These are phyloP conservation scores for Taphrina sp. DNA, from an alignment of 1,139 yeast genomes.

Conservation along the genomic window DNA sequence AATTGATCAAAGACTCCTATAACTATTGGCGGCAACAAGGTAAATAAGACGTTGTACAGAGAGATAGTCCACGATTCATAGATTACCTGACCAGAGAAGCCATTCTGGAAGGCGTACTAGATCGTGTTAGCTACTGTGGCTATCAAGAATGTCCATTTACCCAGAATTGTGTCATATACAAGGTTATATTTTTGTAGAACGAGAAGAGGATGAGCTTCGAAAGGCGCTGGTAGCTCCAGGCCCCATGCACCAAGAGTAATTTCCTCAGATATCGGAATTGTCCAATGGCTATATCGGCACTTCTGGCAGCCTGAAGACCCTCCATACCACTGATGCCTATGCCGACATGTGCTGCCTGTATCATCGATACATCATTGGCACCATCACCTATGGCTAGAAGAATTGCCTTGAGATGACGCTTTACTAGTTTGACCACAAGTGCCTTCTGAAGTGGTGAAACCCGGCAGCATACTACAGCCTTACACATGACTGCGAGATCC, in stretches of 20 bases:
- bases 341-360: slow-evolving; percentile 98
- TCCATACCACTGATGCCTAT: slow-evolving; percentile 98
- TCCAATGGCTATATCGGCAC: slow-evolving; percentile 96
- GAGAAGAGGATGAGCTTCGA: slow-evolving; percentile 90
- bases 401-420: slow-evolving; percentile 67
- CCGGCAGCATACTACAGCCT: slow-evolving; percentile 95
- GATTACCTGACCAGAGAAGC: slow-evolving; percentile 91
- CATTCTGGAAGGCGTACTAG: slow-evolving; percentile 75
- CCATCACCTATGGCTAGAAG: slow-evolving; percentile 96
- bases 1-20: slow-evolving; percentile 96
- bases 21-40: slow-evolving; percentile 93
- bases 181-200: slow-evolving; percentile 89
- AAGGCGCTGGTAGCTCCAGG: slow-evolving; percentile 96
- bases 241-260: slow-evolving; percentile 85
- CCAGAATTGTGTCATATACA: slow-evolving; percentile 99
- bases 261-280: slow-evolving; percentile 86
- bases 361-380: slow-evolving; percentile 98
- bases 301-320: slow-evolving; percentile 98
- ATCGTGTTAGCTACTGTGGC: neutral
- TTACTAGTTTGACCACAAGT: slow-evolving; percentile 86
- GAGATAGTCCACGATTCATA: slow-evolving; percentile 98
- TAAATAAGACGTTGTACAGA: slow-evolving; percentile 90
- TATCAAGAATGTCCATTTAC: neutral
- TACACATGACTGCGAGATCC: slow-evolving; percentile 79
- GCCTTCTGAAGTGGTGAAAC: slow-evolving; percentile 98